Evolutionary conservation across 192 early-diverging fungal species (phyloP), one percentile per base, ranked within the genome.

Genomic region (Backusella tarrabulga): DNA sequence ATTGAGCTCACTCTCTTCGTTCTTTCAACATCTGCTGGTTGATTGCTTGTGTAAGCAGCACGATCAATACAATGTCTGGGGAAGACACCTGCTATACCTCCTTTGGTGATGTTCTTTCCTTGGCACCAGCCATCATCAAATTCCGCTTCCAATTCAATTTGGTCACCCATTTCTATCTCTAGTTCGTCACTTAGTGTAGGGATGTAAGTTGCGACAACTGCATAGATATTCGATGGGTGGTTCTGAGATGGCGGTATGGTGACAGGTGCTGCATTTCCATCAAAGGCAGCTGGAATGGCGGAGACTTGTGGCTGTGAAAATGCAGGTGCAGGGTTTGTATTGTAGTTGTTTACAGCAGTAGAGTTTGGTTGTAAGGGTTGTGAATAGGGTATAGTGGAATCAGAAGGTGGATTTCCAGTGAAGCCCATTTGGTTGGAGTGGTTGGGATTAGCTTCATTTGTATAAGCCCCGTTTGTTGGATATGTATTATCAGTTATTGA

Each of bases 111-210:
- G 70, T 90, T 90, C 21, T 85, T 70, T 35, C 86, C 89, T 54
- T 83, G 80, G 72, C 85, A 86, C 89, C 89, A 90, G 11, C 89
- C 89, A 79, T 90, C 89, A 74, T 90, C 89, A 67, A 85, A 90
- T 66, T 86, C 85, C 38, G 80, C 79, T 15, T 87, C 63, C 29
- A 90, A 82, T 6, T 86, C 82, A 34, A 90, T 83, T 7, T 84
- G 84, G 36, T 90, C 89, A 17, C 87, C 86, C 17, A 73, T 66
- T 71, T 85, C 81, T 60, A 90, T 83, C 74, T 86, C 86, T 50
- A 90, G 81, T 76, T 90, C 89, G 67, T 90, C 89, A 23, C 82
- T 82, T 26, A 90, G 54, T 3, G 87, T 86, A 6, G 89, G 89
- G 26, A 81, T 85, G 50, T 88, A 88, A 34, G 83, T 87, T 14